Evolutionary conservation across 2,329 filamentous ascomycete genomes (phyloP).

Genomic region (Alternaria arborescens): DNA sequence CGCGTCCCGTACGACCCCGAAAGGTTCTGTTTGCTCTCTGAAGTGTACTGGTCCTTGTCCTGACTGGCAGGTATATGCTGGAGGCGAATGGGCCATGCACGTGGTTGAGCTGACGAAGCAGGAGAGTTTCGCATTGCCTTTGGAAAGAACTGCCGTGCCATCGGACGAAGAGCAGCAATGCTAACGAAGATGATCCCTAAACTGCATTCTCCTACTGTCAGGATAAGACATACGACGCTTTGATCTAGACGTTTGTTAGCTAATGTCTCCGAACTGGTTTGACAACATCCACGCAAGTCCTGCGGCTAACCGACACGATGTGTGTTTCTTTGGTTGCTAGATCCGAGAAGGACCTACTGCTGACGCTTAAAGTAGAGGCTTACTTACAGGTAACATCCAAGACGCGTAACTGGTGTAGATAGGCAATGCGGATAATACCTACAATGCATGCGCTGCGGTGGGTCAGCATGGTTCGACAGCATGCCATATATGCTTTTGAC

Average conservation of each 20-base stretch:
- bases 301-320: background rate
- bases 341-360: background rate
- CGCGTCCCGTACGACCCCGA: slow-evolving; percentile 1
- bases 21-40: slow-evolving; percentile 5
- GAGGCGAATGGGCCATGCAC: slow-evolving; percentile 6
- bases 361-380: background rate
- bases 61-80: background rate
- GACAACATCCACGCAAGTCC: background rate
- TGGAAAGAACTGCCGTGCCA: slow-evolving; percentile 32
- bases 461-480: background rate
- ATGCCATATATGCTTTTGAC: background rate
- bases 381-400: slow-evolving; percentile 39
- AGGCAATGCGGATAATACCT: slow-evolving; percentile 32
- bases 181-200: slow-evolving; percentile 42
- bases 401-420: slow-evolving; percentile 27
- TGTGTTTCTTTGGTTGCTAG: background rate
- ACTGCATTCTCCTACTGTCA: slow-evolving; percentile 42
- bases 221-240: slow-evolving; percentile 31
- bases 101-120: slow-evolving; percentile 4
- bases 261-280: background rate
- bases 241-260: slow-evolving; percentile 20
- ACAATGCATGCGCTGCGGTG: slow-evolving; percentile 33
- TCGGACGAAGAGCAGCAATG: slow-evolving; percentile 38
- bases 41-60: background rate
- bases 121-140: slow-evolving; percentile 4